A percentile compares a stretch with the other conserved stretches of the same genome.
phyloP scores from a whole-genome alignment of 176 grass and related monocot genomes.

The Eleusine coracana region DNA sequence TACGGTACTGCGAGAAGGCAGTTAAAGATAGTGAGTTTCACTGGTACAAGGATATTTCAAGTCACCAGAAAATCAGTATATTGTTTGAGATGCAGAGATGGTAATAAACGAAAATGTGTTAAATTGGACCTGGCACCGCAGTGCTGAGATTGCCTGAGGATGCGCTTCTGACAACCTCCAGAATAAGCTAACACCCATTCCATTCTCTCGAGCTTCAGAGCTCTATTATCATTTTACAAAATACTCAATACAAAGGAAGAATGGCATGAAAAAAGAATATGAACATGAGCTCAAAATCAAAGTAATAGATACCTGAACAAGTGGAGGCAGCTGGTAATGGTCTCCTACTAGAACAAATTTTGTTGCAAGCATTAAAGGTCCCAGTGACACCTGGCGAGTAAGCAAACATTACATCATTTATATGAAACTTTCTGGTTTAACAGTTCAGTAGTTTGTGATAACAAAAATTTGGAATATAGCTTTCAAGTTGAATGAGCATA shows the following conservation, averaged over 20 bases:
- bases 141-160: conserved; percentile 90
- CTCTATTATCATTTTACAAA: conserved; percentile 58
- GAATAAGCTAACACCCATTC: conserved; percentile 97
- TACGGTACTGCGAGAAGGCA: conserved; percentile 81
- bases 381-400: conserved; percentile 74
- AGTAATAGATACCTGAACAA: conserved; percentile 69
- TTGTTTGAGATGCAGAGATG: background rate
- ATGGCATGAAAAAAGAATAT: conserved; percentile 19
- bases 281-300: background rate
- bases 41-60: conserved; percentile 27
- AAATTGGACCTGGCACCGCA: conserved; percentile 78
- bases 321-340: conserved; percentile 96
- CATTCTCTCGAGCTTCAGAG: conserved; percentile 85
- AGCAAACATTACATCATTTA: conserved; percentile 18
- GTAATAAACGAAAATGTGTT: conserved; percentile 16
- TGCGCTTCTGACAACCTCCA: conserved; percentile 95
- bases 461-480: background rate
- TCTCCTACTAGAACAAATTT: conserved; percentile 97
- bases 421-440: conserved; percentile 19
- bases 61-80: conserved; percentile 35
- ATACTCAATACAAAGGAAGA: conserved; percentile 13
- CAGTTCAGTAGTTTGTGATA: background rate
- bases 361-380: conserved; percentile 92
- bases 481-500: conserved; percentile 3
- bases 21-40: conserved; percentile 28